Evolutionary conservation across 192 early-diverging fungal species (phyloP).

Genomic region (Backusella psychrophila): DNA sequence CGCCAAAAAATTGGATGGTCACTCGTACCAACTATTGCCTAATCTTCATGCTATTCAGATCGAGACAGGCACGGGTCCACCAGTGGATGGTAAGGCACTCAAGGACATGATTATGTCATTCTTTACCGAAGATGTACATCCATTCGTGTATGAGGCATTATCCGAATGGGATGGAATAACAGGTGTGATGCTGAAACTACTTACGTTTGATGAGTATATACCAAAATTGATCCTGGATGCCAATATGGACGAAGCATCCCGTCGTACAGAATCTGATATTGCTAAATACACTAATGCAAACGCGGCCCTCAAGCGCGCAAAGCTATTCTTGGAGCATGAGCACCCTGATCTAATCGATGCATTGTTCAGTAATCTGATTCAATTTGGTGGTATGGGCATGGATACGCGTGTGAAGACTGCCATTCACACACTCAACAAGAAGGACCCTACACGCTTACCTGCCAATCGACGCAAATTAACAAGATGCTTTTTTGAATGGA

Average conservation of each 20-base stretch:
- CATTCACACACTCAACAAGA: not conserved
- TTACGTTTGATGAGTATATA: constrained; percentile 26
- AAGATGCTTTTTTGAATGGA: constrained; percentile 22
- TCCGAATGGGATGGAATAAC: constrained; percentile 15
- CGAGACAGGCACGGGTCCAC: not conserved
- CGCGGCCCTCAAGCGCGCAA: not conserved
- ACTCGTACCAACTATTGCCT: not conserved
- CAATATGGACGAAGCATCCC: not conserved
- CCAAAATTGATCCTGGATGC: constrained; percentile 19
- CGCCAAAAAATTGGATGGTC: not conserved
- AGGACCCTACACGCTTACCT: constrained; percentile 7
- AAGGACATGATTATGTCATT: not conserved
- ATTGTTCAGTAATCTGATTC: constrained; percentile 7
- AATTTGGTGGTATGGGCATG: not conserved
- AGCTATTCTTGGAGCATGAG: constrained; percentile 6
- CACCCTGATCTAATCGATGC: constrained; percentile 14
- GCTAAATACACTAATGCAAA: constrained; percentile 1
- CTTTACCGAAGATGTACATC: not conserved
- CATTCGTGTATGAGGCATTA: constrained; percentile 13
- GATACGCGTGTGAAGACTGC: not conserved
- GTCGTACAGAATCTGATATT: constrained; percentile 14
- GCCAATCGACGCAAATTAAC: constrained; percentile 22
- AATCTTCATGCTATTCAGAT: constrained; percentile 13
- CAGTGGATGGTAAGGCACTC: constrained; percentile 16
- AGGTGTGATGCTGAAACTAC: constrained; percentile 16